These are phyloP conservation scores for Neonectria neomacrospora DNA, from an alignment of 2,329 filamentous ascomycete species.

Conservation along the genomic window DNA sequence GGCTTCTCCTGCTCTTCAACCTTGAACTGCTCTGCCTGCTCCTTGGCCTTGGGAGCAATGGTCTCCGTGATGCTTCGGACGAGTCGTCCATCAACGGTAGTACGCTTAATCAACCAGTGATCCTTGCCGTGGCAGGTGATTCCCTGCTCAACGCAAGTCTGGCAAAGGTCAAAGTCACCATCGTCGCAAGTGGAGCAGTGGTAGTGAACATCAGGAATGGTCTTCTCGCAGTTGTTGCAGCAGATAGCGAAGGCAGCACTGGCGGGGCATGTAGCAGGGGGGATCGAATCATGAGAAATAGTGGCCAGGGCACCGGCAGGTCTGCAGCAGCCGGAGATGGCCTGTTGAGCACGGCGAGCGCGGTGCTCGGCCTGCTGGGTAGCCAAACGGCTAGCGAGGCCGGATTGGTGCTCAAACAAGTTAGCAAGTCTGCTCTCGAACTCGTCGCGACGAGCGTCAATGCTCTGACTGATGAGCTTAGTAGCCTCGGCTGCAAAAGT, in stretches of 20 bases:
- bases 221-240: constrained; percentile 88
- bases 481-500: constrained; percentile 44
- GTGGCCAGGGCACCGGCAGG: constrained; percentile 11
- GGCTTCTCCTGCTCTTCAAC: constrained; percentile 35
- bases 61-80: constrained; percentile 88
- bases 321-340: constrained; percentile 3
- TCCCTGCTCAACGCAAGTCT: constrained; percentile 78
- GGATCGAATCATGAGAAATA: not conserved
- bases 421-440: constrained; percentile 44
- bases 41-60: constrained; percentile 65
- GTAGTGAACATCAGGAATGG: constrained; percentile 85
- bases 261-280: constrained; percentile 26
- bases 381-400: constrained; percentile 21
- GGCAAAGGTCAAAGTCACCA: constrained; percentile 94
- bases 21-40: constrained; percentile 39
- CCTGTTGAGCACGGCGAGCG: constrained; percentile 2
- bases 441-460: constrained; percentile 41
- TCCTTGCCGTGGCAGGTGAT: constrained; percentile 79
- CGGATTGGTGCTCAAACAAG: constrained; percentile 41
- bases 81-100: constrained; percentile 80
- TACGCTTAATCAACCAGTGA: constrained; percentile 96
- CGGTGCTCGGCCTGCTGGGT: constrained; percentile 13
- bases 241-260: constrained; percentile 77
- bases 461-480: constrained; percentile 37
- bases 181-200: constrained; percentile 95